Evolutionary conservation across 441 rosid species (phyloP), one percentile per base, ranked within the genome.

Genomic region (Cnidoscolus chayamansa): DNA sequence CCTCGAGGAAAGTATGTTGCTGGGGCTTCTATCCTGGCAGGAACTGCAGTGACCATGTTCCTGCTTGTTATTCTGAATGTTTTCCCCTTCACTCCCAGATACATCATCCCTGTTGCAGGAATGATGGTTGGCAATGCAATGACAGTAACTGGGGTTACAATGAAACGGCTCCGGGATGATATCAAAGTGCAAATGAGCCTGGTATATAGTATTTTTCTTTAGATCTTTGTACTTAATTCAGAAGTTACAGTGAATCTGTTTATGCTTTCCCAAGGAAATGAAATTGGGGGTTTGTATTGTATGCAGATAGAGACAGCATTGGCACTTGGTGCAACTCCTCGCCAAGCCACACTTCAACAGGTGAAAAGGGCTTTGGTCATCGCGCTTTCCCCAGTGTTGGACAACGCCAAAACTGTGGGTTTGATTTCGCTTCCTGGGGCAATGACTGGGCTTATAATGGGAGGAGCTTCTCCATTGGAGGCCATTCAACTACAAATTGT

Each of bases 111-210:
- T 0, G 84, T 92, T 0, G 89, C 97, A 5, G 97, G 98, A 40
- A 94, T 94, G 98, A 79, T 90, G 97, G 96, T 92, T 20, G 98
- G 98, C 25, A 94, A 92, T 50, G 83, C 97, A 8, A 94, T 94
- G 97, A 89, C 92, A 0, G 97, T 87, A 68, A 88, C 94, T 20
- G 97, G 97, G 8, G 93, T 94, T 48, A 85, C 97, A 1, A 90
- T 92, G 98, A 94, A 90, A 80, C 84, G 87, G 55, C 93, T 94
- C 31, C 86, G 94, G 10, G 92, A 89, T 15, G 98, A 92, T 79
- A 85, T 92, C 83, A 94, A 87, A 82, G 71, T 81, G 43, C 98
- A 94, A 72, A 75, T 84, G 53, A 87, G 68, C 78, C 76, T 88
- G 87, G 95, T 93, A 80, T 40, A 40, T 0, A 40, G 45, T 3